Evolutionary conservation across 2,329 filamentous ascomycete genomes (phyloP), one percentile per base, ranked within the genome.

Genomic region (Magnaporthiopsis rhizophila): DNA sequence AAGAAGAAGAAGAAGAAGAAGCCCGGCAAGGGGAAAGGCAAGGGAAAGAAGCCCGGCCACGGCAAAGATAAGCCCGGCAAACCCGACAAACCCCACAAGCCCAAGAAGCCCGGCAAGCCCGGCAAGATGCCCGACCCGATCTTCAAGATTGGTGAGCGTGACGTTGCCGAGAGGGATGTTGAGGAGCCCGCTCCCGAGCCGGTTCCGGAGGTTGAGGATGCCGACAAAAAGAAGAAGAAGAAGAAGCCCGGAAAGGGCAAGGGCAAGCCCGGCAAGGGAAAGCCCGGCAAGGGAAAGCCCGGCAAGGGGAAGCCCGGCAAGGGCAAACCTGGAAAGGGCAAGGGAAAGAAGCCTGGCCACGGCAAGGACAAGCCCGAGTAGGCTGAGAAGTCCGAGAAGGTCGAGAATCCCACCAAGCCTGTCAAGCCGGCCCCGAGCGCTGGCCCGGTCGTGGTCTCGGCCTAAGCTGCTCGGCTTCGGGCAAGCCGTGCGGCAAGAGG

Each of bases 1-100:
- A 50, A 63, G n/a, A 63, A 59, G 62, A 57, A 58, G 24, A 50
- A 58, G 34, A 59, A 63, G 56, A 50, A 50, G 32, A 63, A 59
- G 30, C 30, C 30, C 30, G 30, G 30, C 30, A 30, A 30, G 50
- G 26, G 32, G 4, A 50, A 45, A 28, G 28, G 21, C 9, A 62
- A 50, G 28, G 15, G 12, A 26, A 30, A 53, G 61, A 56, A 62
- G 61, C n/a, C 12, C 30, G n/a, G 18, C n/a, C 50, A 62, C 28
- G 13, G 36, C 34, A 36, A 36, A 12, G 34, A 21, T 4, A 58
- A 58, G 57, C 36, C 45, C 7, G 38, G n/a, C 1, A 62, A 62
- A 36, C 60, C 60, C 4, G 38, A 21, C 11, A 60, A 59, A 18
- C 58, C 58, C 3, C 26, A n/a, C 11, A 62, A 62, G 61, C 26